These are phyloP conservation scores for Aspergillus indologenus DNA, from an alignment of 495 filamentous ascomycete species.

Conservation along the genomic window DNA sequence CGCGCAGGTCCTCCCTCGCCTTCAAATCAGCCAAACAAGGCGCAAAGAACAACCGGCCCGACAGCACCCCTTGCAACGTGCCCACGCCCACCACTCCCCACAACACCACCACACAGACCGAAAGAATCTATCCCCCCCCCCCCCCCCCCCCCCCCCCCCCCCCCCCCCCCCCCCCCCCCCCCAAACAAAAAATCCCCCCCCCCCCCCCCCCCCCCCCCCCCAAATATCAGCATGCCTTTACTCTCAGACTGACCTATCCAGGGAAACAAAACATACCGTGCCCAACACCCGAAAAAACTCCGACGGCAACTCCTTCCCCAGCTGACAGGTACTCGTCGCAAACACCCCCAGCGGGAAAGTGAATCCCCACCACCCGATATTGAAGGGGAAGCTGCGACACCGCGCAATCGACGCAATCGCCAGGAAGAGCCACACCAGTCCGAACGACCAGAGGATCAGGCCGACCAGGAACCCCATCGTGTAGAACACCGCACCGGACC, in stretches of 20 bases:
- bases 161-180: too few relatives aligned
- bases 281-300: slow-evolving; percentile 53
- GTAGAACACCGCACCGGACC: slow-evolving; percentile 52
- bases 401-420: slow-evolving; percentile 38
- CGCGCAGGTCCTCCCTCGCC: slow-evolving; percentile 15
- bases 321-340: slow-evolving; percentile 44
- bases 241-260: too few relatives aligned
- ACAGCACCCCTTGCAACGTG: slow-evolving; percentile 41
- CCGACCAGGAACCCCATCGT: slow-evolving; percentile 49
- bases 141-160: too few relatives aligned
- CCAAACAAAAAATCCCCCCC: too few relatives aligned
- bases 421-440: slow-evolving; percentile 60
- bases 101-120: slow-evolving; percentile 44
- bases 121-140: slow-evolving; percentile 51
- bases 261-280: slow-evolving; percentile 29
- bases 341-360: slow-evolving; percentile 61
- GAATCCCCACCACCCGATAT: slow-evolving; percentile 68
- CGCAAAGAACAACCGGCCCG: slow-evolving; percentile 48
- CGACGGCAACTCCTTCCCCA: slow-evolving; percentile 50
- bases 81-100: slow-evolving; percentile 49
- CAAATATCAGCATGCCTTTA: too few relatives aligned
- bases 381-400: slow-evolving; percentile 55
- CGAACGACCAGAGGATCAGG: slow-evolving; percentile 60
- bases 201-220: too few relatives aligned
- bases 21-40: slow-evolving; percentile 50